Evolutionary conservation across 179 eudicot genomes (phyloP).

Genomic region (Beta corolliflora): DNA sequence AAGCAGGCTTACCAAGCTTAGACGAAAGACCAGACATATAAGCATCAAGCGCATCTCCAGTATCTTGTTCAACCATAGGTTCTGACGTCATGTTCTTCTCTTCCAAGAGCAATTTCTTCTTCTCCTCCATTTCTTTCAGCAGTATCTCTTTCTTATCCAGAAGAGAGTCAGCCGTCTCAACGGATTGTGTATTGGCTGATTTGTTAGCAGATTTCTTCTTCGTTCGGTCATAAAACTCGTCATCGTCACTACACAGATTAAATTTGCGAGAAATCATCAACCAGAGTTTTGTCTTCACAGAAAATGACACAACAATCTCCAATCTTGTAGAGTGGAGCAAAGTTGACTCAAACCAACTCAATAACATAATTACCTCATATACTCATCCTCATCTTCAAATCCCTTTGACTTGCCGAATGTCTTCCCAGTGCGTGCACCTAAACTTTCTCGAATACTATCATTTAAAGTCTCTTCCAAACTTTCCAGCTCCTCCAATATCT

Average conservation of each 20-base stretch:
- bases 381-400: conserved; percentile 76
- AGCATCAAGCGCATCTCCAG: conserved; percentile 90
- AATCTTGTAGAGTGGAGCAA: neutral
- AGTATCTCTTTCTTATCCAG: conserved; percentile 81
- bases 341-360: neutral
- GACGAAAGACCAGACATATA: conserved; percentile 91
- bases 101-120: conserved; percentile 52
- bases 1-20: conserved; percentile 64
- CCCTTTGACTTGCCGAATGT: conserved; percentile 55
- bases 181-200: conserved; percentile 56
- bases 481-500: conserved; percentile 87
- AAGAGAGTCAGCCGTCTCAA: conserved; percentile 97
- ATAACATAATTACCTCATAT: conserved; percentile 54
- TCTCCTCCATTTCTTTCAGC: conserved; percentile 71
- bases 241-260: conserved; percentile 71
- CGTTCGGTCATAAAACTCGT: conserved; percentile 94
- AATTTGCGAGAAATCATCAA: neutral
- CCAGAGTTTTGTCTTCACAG: neutral
- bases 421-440: conserved; percentile 78
- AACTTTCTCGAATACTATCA: conserved; percentile 90
- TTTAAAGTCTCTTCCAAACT: conserved; percentile 96
- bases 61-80: conserved; percentile 44
- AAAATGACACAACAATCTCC: conserved; percentile 2
- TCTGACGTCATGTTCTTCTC: conserved; percentile 57
- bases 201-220: conserved; percentile 57